These are phyloP conservation scores for Serendipita sp. DNA, from an alignment of 768 basidiomycete genomes.

Conservation along the genomic window DNA sequence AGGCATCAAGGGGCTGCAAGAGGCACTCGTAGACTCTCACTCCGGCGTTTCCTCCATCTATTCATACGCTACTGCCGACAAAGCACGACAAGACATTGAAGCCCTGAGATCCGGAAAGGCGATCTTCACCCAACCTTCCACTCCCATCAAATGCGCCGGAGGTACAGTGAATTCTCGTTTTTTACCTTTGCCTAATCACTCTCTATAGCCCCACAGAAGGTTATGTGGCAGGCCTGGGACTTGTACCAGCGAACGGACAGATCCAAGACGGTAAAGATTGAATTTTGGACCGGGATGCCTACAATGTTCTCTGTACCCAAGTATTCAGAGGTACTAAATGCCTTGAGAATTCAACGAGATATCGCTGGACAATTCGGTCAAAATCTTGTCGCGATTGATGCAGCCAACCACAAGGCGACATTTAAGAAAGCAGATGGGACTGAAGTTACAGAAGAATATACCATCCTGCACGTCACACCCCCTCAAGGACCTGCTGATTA, in stretches of 20 bases:
- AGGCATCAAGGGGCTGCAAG: conserved; percentile 50
- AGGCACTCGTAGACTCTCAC: conserved; percentile 57
- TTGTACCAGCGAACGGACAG: conserved; percentile 47
- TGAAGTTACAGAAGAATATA: conserved; percentile 57
- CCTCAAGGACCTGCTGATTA: conserved; percentile 80
- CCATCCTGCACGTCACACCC: conserved; percentile 72
- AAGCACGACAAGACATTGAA: conserved; percentile 72
- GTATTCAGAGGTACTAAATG: conserved; percentile 76
- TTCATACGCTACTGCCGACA: conserved; percentile 78
- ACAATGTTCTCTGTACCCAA: conserved; percentile 96
- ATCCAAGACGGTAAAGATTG: conserved; percentile 38
- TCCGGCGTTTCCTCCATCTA: conserved; percentile 88
- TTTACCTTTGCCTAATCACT: not conserved
- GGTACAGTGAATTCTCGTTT: conserved; percentile 26
- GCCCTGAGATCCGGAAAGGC: conserved; percentile 61
- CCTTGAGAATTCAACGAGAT: conserved; percentile 59
- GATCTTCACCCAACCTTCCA: conserved; percentile 88
- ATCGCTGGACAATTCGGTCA: conserved; percentile 69
- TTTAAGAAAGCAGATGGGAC: conserved; percentile 69
- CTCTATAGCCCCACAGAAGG: conserved; percentile 60
- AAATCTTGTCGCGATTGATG: conserved; percentile 64
- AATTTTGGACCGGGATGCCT: conserved; percentile 84
- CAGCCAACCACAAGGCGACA: conserved; percentile 54
- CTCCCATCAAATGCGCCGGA: conserved; percentile 86
- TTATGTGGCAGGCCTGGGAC: conserved; percentile 97